Percentiles rank a stretch among this genome's conserved stretches.
Conservation (phyloP, 1,284 basidiomycete species). For the Abortiporus biennis region DNA sequence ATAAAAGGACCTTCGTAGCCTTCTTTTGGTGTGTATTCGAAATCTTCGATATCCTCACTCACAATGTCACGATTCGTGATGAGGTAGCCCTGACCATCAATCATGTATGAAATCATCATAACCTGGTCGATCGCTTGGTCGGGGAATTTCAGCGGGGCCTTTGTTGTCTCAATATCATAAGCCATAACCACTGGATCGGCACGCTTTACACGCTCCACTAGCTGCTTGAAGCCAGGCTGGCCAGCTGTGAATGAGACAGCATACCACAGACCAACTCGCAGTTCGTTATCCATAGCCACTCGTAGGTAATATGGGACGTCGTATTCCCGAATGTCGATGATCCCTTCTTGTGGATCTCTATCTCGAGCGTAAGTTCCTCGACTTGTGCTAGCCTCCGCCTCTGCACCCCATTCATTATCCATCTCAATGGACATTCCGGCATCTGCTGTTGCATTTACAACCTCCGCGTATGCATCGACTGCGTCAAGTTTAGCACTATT, state of each 20-base stretch:
- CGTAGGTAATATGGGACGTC: slow-evolving; percentile 98
- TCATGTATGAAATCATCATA: slow-evolving; percentile 99
- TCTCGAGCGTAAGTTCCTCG: slow-evolving; percentile 39
- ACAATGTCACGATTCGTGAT: slow-evolving; percentile 99
- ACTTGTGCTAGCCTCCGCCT: slow-evolving; percentile 33
- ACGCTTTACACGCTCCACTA: slow-evolving; percentile 91
- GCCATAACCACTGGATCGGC: slow-evolving; percentile 99
- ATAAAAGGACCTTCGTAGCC: slow-evolving; percentile 98
- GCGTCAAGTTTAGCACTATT: slow-evolving; percentile 95
- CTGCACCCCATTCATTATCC: slow-evolving; percentile 61
- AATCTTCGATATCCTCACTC: slow-evolving; percentile 96
- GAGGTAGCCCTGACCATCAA: slow-evolving; percentile 94
- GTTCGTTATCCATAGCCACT: slow-evolving; percentile 97
- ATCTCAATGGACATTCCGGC: slow-evolving; percentile 60
- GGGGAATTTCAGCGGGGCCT: slow-evolving; percentile 97
- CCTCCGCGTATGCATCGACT: slow-evolving; percentile 97
- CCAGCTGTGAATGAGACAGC: slow-evolving; percentile 81
- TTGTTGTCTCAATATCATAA: slow-evolving; percentile 98
- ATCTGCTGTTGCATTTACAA: slow-evolving; percentile 74
- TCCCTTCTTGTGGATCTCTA: slow-evolving; percentile 82
- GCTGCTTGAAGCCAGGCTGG: slow-evolving; percentile 67
- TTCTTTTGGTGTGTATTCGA: slow-evolving; percentile 98
- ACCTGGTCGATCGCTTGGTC: slow-evolving; percentile 95
- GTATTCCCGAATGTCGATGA: slow-evolving; percentile 94
- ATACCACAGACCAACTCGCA: slow-evolving; percentile 98